Percentiles rank a stretch among this genome's conserved stretches.
phyloP scores from a whole-genome alignment of 257 asterid species.

The Capsicum baccatum region DNA sequence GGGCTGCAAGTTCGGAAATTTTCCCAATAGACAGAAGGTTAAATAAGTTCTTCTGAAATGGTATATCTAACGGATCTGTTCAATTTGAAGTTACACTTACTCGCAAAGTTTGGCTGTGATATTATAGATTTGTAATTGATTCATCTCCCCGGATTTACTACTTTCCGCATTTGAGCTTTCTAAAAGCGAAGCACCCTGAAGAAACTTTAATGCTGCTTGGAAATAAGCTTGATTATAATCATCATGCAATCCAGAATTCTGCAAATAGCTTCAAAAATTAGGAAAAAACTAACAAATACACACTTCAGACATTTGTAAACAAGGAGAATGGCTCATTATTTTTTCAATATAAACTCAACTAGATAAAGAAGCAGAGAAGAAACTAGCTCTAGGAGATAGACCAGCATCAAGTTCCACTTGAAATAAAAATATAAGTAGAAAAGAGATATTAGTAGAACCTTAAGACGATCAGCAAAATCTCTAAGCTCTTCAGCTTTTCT shows the following conservation, averaged over 20 bases:
- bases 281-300: conserved; percentile 21
- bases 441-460: conserved; percentile 54
- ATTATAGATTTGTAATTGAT: conserved; percentile 66
- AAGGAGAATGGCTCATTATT: not conserved
- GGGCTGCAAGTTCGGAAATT: not conserved
- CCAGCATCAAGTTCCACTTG: conserved; percentile 14
- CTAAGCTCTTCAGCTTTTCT: conserved; percentile 83
- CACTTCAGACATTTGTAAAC: not conserved
- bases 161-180: conserved; percentile 63
- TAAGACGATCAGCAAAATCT: conserved; percentile 70
- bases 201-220: conserved; percentile 82
- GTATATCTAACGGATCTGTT: not conserved
- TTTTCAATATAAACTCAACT: conserved; percentile 26
- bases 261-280: conserved; percentile 41
- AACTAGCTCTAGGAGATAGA: not conserved
- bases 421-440: conserved; percentile 7
- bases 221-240: conserved; percentile 80
- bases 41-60: not conserved
- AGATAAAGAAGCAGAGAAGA: conserved; percentile 27
- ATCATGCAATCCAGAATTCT: conserved; percentile 74
- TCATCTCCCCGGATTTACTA: conserved; percentile 60
- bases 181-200: conserved; percentile 80
- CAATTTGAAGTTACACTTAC: conserved; percentile 50
- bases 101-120: conserved; percentile 80
- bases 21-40: conserved; percentile 9